Percentiles rank a stretch among this genome's conserved stretches.
Evolutionary conservation across 192 early-diverging fungal species (phyloP).

Genomic region (Geranomyces michiganensis): DNA sequence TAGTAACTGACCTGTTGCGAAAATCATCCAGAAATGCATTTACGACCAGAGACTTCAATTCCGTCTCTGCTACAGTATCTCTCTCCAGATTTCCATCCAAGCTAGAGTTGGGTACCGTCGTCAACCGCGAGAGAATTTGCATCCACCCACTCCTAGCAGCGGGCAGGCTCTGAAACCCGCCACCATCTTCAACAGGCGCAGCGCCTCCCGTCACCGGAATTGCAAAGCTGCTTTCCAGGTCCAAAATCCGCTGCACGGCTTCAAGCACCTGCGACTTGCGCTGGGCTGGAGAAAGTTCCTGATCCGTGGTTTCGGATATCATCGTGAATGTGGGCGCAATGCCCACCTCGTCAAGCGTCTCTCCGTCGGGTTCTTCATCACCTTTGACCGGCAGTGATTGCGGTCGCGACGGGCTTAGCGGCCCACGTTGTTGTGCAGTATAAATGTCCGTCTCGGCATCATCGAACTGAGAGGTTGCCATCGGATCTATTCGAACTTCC

Average conservation of each 20-base stretch:
- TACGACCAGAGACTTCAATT: slow-evolving; percentile 48
- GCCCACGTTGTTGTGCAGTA: not conserved
- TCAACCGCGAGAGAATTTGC: slow-evolving; percentile 37
- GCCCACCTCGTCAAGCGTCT: not conserved
- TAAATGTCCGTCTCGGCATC: slow-evolving; percentile 14
- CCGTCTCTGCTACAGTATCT: not conserved
- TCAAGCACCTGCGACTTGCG: slow-evolving; percentile 18
- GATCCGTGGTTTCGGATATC: not conserved
- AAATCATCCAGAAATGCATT: slow-evolving; percentile 67
- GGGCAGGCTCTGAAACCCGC: slow-evolving; percentile 23
- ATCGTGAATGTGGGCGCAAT: not conserved
- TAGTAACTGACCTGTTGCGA: slow-evolving; percentile 50
- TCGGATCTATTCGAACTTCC: slow-evolving; percentile 8
- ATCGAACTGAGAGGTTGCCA: not conserved
- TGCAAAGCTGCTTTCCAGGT: slow-evolving; percentile 20
- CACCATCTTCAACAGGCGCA: not conserved
- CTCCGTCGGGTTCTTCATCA: not conserved
- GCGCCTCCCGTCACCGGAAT: not conserved
- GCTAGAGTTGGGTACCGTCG: not conserved
- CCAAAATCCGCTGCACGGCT: slow-evolving; percentile 38
- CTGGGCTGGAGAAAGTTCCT: slow-evolving; percentile 21
- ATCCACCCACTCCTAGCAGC: slow-evolving; percentile 52
- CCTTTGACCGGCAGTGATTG: not conserved
- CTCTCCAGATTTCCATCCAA: not conserved
- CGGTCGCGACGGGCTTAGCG: not conserved